Evolutionary conservation across 1,284 basidiomycete species (phyloP), one percentile per base, ranked within the genome.

Genomic region (Golubevia pallescens): DNA sequence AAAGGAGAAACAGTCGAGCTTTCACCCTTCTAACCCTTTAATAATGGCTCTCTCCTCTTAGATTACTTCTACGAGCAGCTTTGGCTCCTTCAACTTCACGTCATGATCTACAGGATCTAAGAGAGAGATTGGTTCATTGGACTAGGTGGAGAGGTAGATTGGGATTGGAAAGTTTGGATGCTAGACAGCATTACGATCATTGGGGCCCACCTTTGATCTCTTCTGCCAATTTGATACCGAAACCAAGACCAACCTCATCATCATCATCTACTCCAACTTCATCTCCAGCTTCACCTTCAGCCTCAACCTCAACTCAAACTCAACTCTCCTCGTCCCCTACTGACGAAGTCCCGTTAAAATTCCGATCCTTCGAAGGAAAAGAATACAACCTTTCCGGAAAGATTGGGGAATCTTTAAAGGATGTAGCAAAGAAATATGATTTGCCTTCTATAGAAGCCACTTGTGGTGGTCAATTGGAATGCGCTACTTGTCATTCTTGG

Each of bases 121-220:
- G 80, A 10, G 80, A 83, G 42, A 63, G 77, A 2, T 71, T 81
- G 13, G 80, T 83, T 0, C 70, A 81, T 42, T 83, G 80, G 80
- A 72, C 77, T 0, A 66, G 80, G 8, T 83, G 80, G 80, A 67
- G 80, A 21, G 80, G 80, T 3, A 69, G 80, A 16, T 65, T 81
- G 0, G 80, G 78, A 3, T 60, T 81, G 53, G 66, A 57, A 52
- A 65, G 72, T 55, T 55, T 67, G 1, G 67, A 66, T 52, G 73
- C 77, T 53, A 66, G 70, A 10, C 73, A 81, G 20, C 77, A 80
- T 61, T 76, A 69, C 51, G 68, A 68, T 24, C 62, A 75, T 24
- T 83, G 80, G 80, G 80, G 80, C 0, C 77, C 77, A 10, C 68
- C 75, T 1, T 68, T 69, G n/a, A 71, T 81, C 53, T 66, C 76